Evolutionary conservation across 352 stramenopile genomes (phyloP), one percentile per base, ranked within the genome.

Genomic region (Thalassiosira hispida): DNA sequence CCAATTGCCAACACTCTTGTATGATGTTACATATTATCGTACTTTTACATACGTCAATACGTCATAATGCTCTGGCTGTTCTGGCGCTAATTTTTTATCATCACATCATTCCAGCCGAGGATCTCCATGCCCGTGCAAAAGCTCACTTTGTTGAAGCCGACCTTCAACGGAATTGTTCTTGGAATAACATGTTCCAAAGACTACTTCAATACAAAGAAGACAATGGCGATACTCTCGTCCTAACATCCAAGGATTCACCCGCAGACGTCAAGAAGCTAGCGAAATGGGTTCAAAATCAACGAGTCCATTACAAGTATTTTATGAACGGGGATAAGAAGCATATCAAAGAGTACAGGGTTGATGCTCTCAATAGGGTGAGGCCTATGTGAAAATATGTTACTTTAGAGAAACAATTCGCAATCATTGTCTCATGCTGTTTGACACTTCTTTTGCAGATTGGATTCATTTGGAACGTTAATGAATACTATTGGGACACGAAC

Each of bases 231-330:
- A 49, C 35, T 1, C 20, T 76, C 18, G 67, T 76, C 0, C 44
- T 25, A 23, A 67, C 40, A 7, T 33, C 55, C 11, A 69, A 59
- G 55, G 46, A 76, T 49, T 60, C 55, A 42, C 14, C 23, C 8
- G 40, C 16, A n/a, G 67, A 67, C 35, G 25, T 61, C 0, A 70
- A 70, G 20, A 57, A 67, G 14, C 31, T 76, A 22, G 42, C 29
- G 29, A 76, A 70, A 22, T 76, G 67, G 67, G 67, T 76, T 12
- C 44, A 62, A 35, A 76, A 76, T 40, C 63, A 63, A 27, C 42
- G 53, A 40, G 53, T 63, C 2, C 31, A 47, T 63, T 63, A 63
- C 20, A 63, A 63, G 27, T 63, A 63, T 63, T 63, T 46, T 40
- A 63, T 46, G 53, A 63, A 63, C 20, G 53, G 53, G 3, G 53